Evolutionary conservation across 345 rosid genomes (phyloP).

Genomic region (Boechera divaricarpa): DNA sequence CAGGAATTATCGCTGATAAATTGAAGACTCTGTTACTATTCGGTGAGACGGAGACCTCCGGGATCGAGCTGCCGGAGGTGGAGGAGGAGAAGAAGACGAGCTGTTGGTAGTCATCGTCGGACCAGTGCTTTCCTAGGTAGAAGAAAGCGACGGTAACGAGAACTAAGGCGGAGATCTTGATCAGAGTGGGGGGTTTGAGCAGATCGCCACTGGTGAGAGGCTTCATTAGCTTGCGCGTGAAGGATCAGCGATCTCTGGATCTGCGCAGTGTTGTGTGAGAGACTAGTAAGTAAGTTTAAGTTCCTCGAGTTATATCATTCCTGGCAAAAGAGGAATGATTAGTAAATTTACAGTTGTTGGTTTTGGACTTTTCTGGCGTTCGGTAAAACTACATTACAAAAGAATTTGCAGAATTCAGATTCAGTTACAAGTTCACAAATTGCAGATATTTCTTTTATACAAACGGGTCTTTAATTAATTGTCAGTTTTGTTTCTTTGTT

Average conservation of each 20-base stretch:
- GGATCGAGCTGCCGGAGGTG: conserved; percentile 32
- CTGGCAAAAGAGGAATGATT: neutral
- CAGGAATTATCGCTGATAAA: conserved; percentile 52
- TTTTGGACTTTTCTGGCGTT: neutral
- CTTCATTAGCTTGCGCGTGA: conserved; percentile 63
- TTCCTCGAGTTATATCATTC: neutral
- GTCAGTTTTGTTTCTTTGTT: too few species aligned
- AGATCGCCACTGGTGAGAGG: conserved; percentile 52
- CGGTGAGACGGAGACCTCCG: conserved; percentile 64
- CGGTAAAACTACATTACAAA: neutral
- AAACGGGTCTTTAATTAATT: too few species aligned
- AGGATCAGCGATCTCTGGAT: conserved; percentile 39
- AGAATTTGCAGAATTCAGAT: neutral
- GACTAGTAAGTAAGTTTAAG: neutral
- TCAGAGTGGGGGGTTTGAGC: conserved; percentile 50
- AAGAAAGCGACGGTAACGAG: conserved; percentile 74
- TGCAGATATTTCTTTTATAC: neutral
- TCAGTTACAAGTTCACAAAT: neutral
- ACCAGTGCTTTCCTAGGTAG: conserved; percentile 91
- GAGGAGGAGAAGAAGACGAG: conserved; percentile 78
- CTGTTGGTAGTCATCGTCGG: conserved; percentile 63
- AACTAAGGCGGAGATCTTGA: conserved; percentile 61
- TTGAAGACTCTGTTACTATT: conserved; percentile 57
- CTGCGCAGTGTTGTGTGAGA: conserved; percentile 10
- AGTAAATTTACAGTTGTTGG: neutral